Evolutionary conservation across 352 stramenopile genomes (phyloP).

Genomic region (Aphanomyces invadans): DNA sequence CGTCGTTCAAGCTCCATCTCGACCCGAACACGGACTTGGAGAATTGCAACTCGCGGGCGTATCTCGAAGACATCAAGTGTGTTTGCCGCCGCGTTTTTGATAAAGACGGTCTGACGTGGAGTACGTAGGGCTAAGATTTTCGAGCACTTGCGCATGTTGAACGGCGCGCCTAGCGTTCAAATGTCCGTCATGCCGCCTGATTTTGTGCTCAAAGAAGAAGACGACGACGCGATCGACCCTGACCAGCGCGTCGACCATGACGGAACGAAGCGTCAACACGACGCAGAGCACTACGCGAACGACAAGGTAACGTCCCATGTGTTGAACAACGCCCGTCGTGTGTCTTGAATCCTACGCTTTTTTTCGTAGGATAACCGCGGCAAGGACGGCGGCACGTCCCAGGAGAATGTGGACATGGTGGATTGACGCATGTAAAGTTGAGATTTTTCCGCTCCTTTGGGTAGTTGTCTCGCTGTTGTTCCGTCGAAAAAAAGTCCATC

Average conservation of each 20-base stretch:
- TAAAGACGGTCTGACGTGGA: neutral
- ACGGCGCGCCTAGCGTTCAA: conserved; percentile 70
- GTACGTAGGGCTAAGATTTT: conserved; percentile 70
- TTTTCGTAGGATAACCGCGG: conserved; percentile 11
- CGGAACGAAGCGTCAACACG: conserved; percentile 50
- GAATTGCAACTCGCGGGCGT: conserved; percentile 78
- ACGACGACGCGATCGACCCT: conserved; percentile 62
- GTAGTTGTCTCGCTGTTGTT: no score
- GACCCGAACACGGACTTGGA: conserved; percentile 68
- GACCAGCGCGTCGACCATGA: conserved; percentile 66
- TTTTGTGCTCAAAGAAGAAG: conserved; percentile 68
- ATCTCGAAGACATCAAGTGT: conserved; percentile 81
- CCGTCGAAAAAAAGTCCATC: no score
- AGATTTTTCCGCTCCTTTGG: no score
- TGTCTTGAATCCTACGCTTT: neutral
- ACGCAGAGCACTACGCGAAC: conserved; percentile 76
- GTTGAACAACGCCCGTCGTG: no score
- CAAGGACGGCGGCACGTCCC: neutral
- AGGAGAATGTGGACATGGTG: conserved; percentile 20
- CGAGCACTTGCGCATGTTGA: conserved; percentile 66
- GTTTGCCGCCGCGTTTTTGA: neutral
- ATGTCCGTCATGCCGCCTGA: conserved; percentile 62
- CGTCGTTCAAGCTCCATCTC: conserved; percentile 79
- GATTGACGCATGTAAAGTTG: neutral
- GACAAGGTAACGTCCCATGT: conserved; percentile 42